A percentile compares a stretch with the other conserved stretches of the same genome.
These are phyloP conservation scores for Avena sativa DNA, from an alignment of 176 grass and related monocot species.

Conservation along the genomic window DNA sequence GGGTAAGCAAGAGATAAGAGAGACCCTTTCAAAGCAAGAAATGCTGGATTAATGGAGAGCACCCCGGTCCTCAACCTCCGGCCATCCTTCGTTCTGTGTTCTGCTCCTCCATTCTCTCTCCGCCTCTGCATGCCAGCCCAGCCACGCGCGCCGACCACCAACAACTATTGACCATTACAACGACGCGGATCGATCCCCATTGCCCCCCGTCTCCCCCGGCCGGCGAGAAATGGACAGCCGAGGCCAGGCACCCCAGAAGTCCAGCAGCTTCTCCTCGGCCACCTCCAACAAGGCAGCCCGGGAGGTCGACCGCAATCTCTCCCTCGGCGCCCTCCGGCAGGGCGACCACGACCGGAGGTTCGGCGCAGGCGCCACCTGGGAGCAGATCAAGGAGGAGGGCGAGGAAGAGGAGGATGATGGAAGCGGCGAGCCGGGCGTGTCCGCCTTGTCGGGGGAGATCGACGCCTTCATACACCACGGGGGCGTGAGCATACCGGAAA, in stretches of 20 bases:
- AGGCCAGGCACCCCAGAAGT: constrained; percentile 53
- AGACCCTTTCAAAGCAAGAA: constrained; percentile 38
- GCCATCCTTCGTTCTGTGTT: constrained; percentile 11
- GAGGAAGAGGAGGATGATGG: constrained; percentile 55
- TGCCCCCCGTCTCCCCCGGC: constrained; percentile 37
- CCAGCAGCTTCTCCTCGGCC: constrained; percentile 51
- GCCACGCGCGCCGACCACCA: constrained; percentile 32
- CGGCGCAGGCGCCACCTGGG: constrained; percentile 37
- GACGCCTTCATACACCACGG: constrained; percentile 60
- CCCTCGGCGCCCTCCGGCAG: constrained; percentile 56
- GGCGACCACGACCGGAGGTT: constrained; percentile 41
- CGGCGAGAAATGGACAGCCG: constrained; percentile 59
- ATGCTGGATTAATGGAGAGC: constrained; percentile 6
- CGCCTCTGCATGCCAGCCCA: constrained; percentile 46
- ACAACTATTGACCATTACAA: constrained; percentile 17
- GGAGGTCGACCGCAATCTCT: constrained; percentile 82
- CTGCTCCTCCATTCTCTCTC: constrained; percentile 39
- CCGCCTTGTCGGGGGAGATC: constrained; percentile 62
- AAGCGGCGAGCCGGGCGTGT: constrained; percentile 46
- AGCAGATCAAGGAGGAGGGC: constrained; percentile 70
- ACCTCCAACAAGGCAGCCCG: constrained; percentile 44
- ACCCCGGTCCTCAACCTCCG: constrained; percentile 36
- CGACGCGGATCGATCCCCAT: constrained; percentile 28
- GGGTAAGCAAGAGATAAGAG: background rate
- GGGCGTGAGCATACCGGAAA: constrained; percentile 34